phyloP scores from a whole-genome alignment of 2,329 filamentous ascomycete genomes.

The Colletotrichum cereale region DNA sequence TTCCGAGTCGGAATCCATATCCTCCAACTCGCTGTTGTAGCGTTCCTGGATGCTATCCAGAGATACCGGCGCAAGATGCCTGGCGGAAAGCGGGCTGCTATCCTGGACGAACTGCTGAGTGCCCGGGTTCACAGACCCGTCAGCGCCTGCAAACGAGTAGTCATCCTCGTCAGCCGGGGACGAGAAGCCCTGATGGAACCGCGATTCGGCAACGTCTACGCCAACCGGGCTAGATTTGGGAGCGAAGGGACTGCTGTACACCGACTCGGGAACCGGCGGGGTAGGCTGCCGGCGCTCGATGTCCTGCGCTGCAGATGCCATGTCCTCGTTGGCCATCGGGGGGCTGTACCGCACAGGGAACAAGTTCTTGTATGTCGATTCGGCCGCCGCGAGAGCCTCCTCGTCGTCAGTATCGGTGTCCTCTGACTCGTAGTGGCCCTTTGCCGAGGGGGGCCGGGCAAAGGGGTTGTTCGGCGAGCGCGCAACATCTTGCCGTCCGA shows the following conservation, averaged over 20 bases:
- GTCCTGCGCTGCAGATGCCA: not conserved
- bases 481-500: not conserved
- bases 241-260: slow-evolving; percentile 27
- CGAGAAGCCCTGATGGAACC: not conserved
- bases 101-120: slow-evolving; percentile 2
- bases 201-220: not conserved
- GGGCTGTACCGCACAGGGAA: not conserved
- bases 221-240: not conserved
- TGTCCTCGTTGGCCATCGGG: not conserved
- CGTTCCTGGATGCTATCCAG: slow-evolving; percentile 35
- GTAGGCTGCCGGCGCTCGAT: slow-evolving; percentile 26
- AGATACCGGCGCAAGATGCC: slow-evolving; percentile 5
- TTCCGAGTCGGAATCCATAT: slow-evolving; percentile 37
- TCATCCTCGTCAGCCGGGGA: not conserved
- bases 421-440: not conserved
- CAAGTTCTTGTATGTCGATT: not conserved
- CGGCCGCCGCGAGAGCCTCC: slow-evolving; percentile 11
- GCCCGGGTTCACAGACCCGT: not conserved
- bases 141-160: not conserved
- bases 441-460: not conserved
- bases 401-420: not conserved
- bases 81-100: slow-evolving; percentile 14
- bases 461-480: slow-evolving; percentile 13
- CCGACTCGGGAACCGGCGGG: slow-evolving; percentile 24
- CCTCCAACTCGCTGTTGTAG: slow-evolving; percentile 38